phyloP scores from a whole-genome alignment of 768 basidiomycete genomes.

The Termitomyces bulborhizus region DNA sequence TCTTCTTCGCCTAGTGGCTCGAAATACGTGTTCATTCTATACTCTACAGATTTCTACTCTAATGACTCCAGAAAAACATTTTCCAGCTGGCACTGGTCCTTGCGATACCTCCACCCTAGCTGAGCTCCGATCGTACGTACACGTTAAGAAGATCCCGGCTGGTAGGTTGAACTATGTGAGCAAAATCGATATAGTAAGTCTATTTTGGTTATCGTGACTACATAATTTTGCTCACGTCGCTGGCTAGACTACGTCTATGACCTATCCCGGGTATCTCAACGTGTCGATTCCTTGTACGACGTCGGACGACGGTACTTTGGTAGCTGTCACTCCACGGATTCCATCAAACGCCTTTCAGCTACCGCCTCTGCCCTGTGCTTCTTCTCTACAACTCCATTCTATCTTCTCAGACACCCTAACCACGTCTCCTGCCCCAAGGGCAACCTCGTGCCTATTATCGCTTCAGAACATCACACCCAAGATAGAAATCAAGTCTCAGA shows the following conservation, averaged over 20 bases:
- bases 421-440: slow-evolving; percentile 8
- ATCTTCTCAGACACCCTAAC: slow-evolving; percentile 23
- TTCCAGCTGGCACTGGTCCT: slow-evolving; percentile 9
- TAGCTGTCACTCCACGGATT: not conserved
- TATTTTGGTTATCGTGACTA: not conserved
- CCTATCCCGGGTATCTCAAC: slow-evolving; percentile 2
- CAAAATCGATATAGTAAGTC: slow-evolving; percentile 1
- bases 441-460: slow-evolving; percentile 2
- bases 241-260: slow-evolving; percentile 2
- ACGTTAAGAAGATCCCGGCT: slow-evolving; percentile 1
- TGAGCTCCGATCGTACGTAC: not conserved
- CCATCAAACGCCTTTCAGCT: slow-evolving; percentile 10
- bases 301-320: not conserved
- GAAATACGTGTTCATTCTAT: not conserved
- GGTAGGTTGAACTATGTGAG: slow-evolving; percentile 1
- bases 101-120: not conserved
- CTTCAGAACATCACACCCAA: not conserved
- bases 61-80: slow-evolving; percentile 6
- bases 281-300: not conserved
- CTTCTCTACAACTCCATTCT: slow-evolving; percentile 32
- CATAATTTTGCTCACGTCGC: not conserved
- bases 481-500: not conserved
- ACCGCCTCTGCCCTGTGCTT: slow-evolving; percentile 28
- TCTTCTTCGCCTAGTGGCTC: not conserved
- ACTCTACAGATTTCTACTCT: not conserved